Evolutionary conservation across 768 basidiomycete species (phyloP).

Genomic region (Gloeostereum incarnatum): DNA sequence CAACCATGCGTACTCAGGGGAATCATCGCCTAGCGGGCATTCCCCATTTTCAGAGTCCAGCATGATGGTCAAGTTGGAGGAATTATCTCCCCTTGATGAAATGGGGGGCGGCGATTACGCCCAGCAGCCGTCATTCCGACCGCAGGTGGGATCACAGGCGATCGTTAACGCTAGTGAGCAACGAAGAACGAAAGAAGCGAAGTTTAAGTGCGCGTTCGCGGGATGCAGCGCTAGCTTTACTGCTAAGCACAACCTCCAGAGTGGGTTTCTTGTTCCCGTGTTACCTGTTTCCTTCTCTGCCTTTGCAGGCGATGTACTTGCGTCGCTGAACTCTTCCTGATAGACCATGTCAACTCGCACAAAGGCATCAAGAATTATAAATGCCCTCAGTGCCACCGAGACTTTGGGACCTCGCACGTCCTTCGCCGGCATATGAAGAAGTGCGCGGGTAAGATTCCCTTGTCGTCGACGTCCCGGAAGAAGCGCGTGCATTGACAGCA

Average conservation of each 20-base stretch:
- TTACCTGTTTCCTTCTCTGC: not conserved
- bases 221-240: constrained; percentile 6
- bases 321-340: not conserved
- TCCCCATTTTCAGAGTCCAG: too few relatives aligned
- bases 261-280: constrained; percentile 1
- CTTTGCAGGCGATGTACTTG: not conserved
- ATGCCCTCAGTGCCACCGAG: constrained; percentile 4
- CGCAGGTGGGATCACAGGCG: constrained; percentile 4
- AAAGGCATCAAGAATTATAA: constrained; percentile 3
- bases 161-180: constrained; percentile 1
- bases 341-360: constrained; percentile 6
- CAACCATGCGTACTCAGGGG: too few relatives aligned
- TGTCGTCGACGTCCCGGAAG: too few relatives aligned
- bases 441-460: constrained; percentile 5
- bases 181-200: constrained; percentile 1
- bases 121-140: not conserved
- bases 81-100: too few relatives aligned
- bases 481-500: too few relatives aligned
- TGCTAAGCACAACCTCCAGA: constrained; percentile 4
- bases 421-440: constrained; percentile 1
- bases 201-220: not conserved
- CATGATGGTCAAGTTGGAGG: too few relatives aligned
- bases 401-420: constrained; percentile 6
- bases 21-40: too few relatives aligned
- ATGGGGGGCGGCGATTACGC: too few relatives aligned